Evolutionary conservation across 169 alveolate species (phyloP), one percentile per base, ranked within the genome.

Genomic region (Toxoplasma gondii): DNA sequence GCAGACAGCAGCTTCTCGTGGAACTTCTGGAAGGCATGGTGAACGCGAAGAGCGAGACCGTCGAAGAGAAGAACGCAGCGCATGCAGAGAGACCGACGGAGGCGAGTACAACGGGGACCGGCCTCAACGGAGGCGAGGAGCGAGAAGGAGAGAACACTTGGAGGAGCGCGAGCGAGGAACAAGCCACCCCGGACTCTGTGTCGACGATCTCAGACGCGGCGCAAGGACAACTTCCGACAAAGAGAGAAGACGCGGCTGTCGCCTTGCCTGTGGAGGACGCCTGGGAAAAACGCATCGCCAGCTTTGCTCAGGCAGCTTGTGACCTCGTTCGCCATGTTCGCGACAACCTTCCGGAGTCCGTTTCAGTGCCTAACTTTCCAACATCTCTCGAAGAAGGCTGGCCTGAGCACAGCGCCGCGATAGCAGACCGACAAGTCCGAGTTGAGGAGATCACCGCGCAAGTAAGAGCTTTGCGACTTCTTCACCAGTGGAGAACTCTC

Each of bases 1-100:
- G 86, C n/a, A 19, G 86, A 19, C 86, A 78, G 45, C 86, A 78
- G 45, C 86, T 78, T 17, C 45, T 78, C 39, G 86, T 78, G 27
- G 86, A 78, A 27, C 44, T 78, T 10, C 86, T 78, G 22, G 86
- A 78, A 27, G n/a, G 86, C 24, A 78, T n/a, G 44, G 86, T 78
- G n/a, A 64, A 64, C 29, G 74, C 74, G 74, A 64, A 64, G 74
- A 19, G 74, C 9, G n/a, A 16, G 74, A 4, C 74, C 34, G 74
- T 27, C 34, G 74, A 16, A 4, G n/a, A 12, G 34, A 31, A 64
- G 7, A 31, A 7, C 74, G 74, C 4, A 31, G 22, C 58, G 74
- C 74, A 27, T 22, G 74, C 24, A 27, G 74, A 27, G 74, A 64
- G 74, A 64, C 34, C 74, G 74, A 64, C 74, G n/a, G 24, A 16